Evolutionary conservation across 2,329 filamentous ascomycete species (phyloP).

Genomic region (Chaetomiaceae sp.): DNA sequence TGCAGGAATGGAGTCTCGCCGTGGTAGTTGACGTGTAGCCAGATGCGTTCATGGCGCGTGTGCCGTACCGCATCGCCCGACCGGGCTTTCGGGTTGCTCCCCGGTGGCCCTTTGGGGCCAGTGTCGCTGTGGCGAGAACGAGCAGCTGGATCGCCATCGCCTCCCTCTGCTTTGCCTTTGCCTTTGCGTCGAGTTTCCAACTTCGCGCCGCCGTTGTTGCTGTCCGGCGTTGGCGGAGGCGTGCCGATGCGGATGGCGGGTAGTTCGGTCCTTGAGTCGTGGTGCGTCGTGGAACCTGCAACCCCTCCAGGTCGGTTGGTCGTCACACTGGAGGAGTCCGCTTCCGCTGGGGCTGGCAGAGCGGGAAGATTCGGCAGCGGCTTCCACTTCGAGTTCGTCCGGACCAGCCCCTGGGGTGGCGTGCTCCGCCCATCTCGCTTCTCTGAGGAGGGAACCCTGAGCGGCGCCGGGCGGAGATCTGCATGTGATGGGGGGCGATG

Average conservation of each 20-base stretch:
- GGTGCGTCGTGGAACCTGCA: neutral
- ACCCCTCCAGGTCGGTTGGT: neutral
- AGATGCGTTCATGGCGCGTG: constrained; percentile 20
- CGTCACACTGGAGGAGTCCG: neutral
- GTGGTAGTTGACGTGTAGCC: constrained; percentile 23
- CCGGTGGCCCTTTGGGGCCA: no score
- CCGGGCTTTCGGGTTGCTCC: neutral
- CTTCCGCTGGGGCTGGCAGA: neutral
- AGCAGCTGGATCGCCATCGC: no score
- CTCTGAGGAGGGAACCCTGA: constrained; percentile 15
- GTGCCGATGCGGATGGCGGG: constrained; percentile 7
- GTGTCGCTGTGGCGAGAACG: no score
- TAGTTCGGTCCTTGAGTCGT: neutral
- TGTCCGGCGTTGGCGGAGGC: constrained; percentile 20
- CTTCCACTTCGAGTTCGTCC: constrained; percentile 21
- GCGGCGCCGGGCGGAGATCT: constrained; percentile 16
- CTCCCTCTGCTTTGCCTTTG: neutral
- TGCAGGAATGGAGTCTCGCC: constrained; percentile 21
- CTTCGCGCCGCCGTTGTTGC: neutral
- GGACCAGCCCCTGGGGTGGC: constrained; percentile 1
- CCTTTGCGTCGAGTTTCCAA: neutral
- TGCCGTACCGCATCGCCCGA: neutral
- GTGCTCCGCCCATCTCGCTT: neutral
- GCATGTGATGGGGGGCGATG: constrained; percentile 3
- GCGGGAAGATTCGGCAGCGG: constrained; percentile 17